Evolutionary conservation across 768 basidiomycete species (phyloP), one percentile per base, ranked within the genome.

Genomic region (Tephrocybe rancida): DNA sequence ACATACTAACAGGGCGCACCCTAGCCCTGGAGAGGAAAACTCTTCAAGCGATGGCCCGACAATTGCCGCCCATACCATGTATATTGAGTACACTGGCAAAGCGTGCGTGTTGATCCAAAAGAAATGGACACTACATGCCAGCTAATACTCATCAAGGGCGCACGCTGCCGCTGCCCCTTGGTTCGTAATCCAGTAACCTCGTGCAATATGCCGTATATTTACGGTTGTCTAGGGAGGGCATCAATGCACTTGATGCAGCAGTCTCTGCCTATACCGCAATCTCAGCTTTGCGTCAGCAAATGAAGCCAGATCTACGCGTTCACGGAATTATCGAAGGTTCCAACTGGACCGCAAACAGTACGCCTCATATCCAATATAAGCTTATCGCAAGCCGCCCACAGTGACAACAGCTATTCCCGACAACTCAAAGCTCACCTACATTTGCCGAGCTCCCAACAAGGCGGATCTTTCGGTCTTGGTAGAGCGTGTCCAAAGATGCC

Each of bases 211-310:
- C 21, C 39, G n/a, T n/a, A n/a, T 54, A 18, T 43, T 56, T 39
- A 43, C 46, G 27, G 56, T 47, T 45, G 34, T 30, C 38, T 54
- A 81, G 81, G 88, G 90, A 95, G 68, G 92, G 88, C 21, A 81
- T 80, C 37, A 95, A 95, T 63, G 91, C 92, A 11, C 79, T 92
- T 39, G 94, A 95, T 63, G 94, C 94, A 0, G 92, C 92, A 0
- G 88, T 94, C 65, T 71, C 92, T 8, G 88, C 92, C 0, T 95
- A 95, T 67, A 84, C 86, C 7, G 78, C 82, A 43, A 78, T 96
- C 37, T 87, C 92, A 3, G 84, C 85, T 21, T 77, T 96, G 43
- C 82, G 94, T 11, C 94, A 96, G 67, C 94, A 96, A 71, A 84
- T 93, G 54, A 85, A 86, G 66, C 93, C 94, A 0, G 82, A 86